Evolutionary conservation across 2,329 filamentous ascomycete species (phyloP).

Genomic region (Ceratocystis destructans): DNA sequence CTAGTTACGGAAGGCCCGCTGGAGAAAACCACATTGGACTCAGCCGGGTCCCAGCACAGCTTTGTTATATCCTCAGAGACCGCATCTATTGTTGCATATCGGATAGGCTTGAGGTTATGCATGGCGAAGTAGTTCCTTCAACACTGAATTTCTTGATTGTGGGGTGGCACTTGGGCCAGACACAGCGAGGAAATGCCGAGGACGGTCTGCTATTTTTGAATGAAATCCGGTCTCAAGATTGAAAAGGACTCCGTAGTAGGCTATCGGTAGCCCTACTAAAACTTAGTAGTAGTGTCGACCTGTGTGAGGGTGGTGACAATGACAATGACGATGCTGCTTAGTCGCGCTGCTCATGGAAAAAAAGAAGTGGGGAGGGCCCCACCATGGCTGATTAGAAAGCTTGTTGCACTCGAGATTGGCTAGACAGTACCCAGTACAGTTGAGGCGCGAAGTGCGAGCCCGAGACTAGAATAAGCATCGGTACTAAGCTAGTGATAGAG

Average conservation of each 20-base stretch:
- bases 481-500: neutral
- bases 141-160: neutral
- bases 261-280: neutral
- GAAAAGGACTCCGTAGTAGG: neutral
- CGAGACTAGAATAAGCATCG: neutral
- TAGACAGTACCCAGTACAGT: neutral
- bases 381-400: neutral
- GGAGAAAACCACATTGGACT: conserved; percentile 65
- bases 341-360: conserved; percentile 1
- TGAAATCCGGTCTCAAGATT: neutral
- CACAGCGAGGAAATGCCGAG: neutral
- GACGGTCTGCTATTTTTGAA: neutral
- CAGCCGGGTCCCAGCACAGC: conserved; percentile 71
- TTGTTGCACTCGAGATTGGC: neutral
- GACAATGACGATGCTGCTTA: neutral
- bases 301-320: neutral
- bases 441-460: neutral
- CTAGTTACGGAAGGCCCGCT: conserved; percentile 64
- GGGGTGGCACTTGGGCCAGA: neutral
- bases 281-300: neutral
- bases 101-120: conserved; percentile 76
- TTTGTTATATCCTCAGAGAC: conserved; percentile 47
- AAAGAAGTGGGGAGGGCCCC: conserved; percentile 1
- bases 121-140: conserved; percentile 34
- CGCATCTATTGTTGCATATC: conserved; percentile 51